phyloP scores from a whole-genome alignment of 306 rosid genomes.

The Prunus salicina region DNA sequence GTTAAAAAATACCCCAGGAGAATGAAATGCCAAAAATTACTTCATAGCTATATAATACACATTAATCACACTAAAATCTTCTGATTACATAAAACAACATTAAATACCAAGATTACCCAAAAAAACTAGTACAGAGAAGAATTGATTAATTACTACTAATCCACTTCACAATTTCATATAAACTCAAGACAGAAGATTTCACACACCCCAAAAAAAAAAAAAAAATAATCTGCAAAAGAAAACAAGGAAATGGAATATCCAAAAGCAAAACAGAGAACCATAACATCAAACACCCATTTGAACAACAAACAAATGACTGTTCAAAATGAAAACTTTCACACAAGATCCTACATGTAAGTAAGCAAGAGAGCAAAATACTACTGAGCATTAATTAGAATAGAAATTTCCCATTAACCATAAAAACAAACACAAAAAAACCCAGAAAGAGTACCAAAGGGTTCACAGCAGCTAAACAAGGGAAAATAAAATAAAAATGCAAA shows the following conservation, averaged over 20 bases:
- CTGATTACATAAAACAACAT: not conserved
- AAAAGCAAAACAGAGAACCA: not conserved
- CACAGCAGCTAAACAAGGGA: not conserved
- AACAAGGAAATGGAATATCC: not conserved
- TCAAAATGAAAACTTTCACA: conserved; percentile 4
- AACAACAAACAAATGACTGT: not conserved
- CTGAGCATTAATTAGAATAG: not conserved
- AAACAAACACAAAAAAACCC: not conserved
- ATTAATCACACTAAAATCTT: not conserved
- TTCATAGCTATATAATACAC: not conserved
- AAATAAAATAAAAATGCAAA: not conserved
- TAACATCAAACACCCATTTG: not conserved
- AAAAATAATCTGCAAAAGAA: not conserved
- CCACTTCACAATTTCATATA: not conserved
- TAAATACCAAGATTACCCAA: not conserved
- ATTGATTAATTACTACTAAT: not conserved
- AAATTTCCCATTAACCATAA: not conserved
- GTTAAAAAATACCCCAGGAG: no score
- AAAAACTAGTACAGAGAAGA: not conserved
- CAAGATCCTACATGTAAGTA: not conserved
- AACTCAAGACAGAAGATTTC: not conserved
- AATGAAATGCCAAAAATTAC: not conserved
- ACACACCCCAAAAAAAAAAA: not conserved
- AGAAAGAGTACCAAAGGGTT: not conserved
- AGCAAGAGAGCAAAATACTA: not conserved